Evolutionary conservation across 2,329 filamentous ascomycete genomes (phyloP).

Genomic region (Ceratocystis variospora): DNA sequence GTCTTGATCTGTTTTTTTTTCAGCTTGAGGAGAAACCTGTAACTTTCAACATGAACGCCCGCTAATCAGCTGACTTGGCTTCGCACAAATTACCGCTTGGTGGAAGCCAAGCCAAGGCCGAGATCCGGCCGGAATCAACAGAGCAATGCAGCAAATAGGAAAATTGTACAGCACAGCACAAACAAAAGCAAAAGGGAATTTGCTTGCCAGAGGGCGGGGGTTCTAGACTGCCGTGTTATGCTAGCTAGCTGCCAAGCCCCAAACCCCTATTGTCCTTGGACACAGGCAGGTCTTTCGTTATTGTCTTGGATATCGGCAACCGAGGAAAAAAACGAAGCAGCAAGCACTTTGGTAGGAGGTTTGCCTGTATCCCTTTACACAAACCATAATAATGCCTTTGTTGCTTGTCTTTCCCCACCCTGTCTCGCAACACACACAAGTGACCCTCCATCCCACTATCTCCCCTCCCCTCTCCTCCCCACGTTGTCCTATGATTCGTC

Average conservation of each 20-base stretch:
- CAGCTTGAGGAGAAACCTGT: background rate
- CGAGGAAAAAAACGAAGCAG: no score
- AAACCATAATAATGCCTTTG: no score
- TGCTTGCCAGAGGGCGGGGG: no score
- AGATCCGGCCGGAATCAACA: background rate
- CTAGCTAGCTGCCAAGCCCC: background rate
- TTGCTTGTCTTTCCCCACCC: no score
- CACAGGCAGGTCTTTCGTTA: background rate
- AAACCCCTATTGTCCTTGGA: background rate
- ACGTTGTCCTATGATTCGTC: conserved; percentile 2
- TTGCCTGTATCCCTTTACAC: background rate
- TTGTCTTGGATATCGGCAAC: background rate
- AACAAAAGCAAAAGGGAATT: no score
- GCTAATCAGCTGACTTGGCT: no score
- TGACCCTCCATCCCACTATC: background rate
- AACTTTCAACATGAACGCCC: no score
- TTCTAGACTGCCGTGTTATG: no score
- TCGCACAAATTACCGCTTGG: no score
- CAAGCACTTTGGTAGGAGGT: background rate
- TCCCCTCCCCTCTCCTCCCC: background rate
- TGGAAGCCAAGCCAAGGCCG: background rate
- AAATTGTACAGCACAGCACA: no score
- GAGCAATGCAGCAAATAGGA: background rate
- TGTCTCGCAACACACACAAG: no score
- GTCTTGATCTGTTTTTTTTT: background rate